phyloP scores from a whole-genome alignment of 2,329 filamentous ascomycete species.

The Hypoxylon sp. region DNA sequence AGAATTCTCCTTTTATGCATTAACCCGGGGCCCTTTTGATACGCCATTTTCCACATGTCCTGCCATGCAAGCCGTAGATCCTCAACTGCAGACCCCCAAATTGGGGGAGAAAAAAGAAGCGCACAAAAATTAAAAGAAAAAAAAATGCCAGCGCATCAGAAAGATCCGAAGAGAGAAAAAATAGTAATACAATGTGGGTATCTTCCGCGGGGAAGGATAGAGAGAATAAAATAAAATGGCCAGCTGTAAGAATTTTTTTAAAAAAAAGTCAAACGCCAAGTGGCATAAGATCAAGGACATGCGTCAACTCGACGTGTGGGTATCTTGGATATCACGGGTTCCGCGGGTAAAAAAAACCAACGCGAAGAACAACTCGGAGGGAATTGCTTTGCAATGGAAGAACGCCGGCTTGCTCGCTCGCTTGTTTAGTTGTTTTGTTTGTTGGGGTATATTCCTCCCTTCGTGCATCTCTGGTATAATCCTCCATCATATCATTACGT shows the following conservation, averaged over 20 bases:
- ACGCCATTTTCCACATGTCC: conserved; percentile 22
- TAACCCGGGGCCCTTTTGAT: conserved; percentile 15
- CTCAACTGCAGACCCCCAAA: too few species aligned
- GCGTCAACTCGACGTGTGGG: conserved; percentile 23
- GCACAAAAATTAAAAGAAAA: not conserved
- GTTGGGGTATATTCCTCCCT: conserved; percentile 23
- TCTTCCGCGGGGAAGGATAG: conserved; percentile 23
- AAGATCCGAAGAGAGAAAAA: not conserved
- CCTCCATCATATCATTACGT: conserved; percentile 18
- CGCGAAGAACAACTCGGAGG: conserved; percentile 11
- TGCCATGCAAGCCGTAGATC: conserved; percentile 14
- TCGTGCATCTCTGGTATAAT: conserved; percentile 29
- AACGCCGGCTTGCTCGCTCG: too few species aligned
- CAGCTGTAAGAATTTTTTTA: too few species aligned
- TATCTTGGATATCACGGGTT: conserved; percentile 25
- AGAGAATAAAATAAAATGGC: not conserved
- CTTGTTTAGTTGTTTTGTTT: too few species aligned
- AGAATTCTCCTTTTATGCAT: conserved; percentile 20
- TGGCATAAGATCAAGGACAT: conserved; percentile 1
- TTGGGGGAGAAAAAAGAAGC: conserved; percentile 2
- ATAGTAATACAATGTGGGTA: conserved; percentile 34
- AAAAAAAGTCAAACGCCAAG: conserved; percentile 9
- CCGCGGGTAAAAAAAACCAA: conserved; percentile 1
- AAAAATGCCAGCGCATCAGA: not conserved
- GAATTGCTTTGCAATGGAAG: conserved; percentile 5